These are phyloP conservation scores for Diutina mesorugosa DNA, from an alignment of 1,139 yeast species.

Conservation along the genomic window DNA sequence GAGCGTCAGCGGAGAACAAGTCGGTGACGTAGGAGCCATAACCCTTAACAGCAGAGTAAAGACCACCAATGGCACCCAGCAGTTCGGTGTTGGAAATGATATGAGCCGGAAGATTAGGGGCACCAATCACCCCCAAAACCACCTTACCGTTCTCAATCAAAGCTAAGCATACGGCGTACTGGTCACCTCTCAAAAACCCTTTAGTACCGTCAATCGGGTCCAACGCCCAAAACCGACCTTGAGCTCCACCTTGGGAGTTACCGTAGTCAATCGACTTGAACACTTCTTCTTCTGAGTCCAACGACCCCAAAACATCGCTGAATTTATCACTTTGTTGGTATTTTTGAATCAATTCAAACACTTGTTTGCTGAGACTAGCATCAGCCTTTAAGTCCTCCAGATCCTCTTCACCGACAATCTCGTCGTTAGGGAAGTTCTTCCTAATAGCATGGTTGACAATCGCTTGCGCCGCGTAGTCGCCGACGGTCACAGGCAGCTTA, in stretches of 20 bases:
- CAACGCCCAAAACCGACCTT: constrained; percentile 88
- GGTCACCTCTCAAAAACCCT: constrained; percentile 92
- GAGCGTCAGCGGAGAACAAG: constrained; percentile 18
- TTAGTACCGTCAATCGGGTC: constrained; percentile 99
- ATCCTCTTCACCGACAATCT: constrained; percentile 91
- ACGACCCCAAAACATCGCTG: constrained; percentile 21
- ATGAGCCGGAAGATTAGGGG: constrained; percentile 57
- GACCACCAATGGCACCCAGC: constrained; percentile 42
- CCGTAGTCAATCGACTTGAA: constrained; percentile 68
- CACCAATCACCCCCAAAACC: constrained; percentile 85
- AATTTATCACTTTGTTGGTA: constrained; percentile 23
- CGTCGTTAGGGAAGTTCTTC: constrained; percentile 69
- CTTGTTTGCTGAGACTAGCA: constrained; percentile 27
- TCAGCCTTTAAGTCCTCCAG: constrained; percentile 44
- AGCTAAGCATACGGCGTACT: constrained; percentile 91
- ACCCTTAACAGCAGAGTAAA: constrained; percentile 66
- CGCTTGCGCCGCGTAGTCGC: constrained; percentile 95
- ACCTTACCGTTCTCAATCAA: constrained; percentile 77
- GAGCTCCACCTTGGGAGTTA: constrained; percentile 58
- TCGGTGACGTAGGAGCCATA: constrained; percentile 57
- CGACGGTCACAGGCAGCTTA: constrained; percentile 90
- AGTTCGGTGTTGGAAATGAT: constrained; percentile 25
- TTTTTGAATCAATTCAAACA: constrained; percentile 34
- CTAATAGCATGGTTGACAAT: constrained; percentile 75
- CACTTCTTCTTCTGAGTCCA: constrained; percentile 35